Base-by-base conservation (phyloP, 164 flowering plant species). In the Aristolochia fimbriata region DNA sequence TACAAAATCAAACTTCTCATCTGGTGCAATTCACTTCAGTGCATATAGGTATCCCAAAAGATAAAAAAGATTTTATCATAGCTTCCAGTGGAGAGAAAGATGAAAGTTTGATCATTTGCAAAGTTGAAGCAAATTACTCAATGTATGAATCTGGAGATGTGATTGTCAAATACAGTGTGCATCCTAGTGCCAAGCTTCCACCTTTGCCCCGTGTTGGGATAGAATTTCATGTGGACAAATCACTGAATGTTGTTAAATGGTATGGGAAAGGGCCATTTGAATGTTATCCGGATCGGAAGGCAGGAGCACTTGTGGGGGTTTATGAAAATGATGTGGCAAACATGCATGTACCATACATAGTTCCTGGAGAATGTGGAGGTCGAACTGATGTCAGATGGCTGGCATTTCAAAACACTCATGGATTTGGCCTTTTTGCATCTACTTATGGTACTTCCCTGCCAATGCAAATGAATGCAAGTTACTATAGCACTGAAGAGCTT, bases 261-360 rank as follows among this genome's bases (percentile, higher is more conserved):
- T 93, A 84, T 59, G 99, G 99, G 16, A 81, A 76, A 70, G 99
- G 99, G 17, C 95, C 99, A 59, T 93, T 93, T 73, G 99, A 93
- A 74, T 93, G 97, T 70, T 93, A 93, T 70, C 97, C 99, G 10
- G 99, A 93, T 68, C 73, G 97, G 31, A 88, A 93, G 76, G 83
- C 80, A 59, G 87, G 87, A 66, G 97, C 99, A 9, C 92, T 85
- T 72, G 80, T 93, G 25, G 96, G 81, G 53, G 54, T 82, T 21
- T 83, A 90, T 70, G 80, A 88, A 76, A 65, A 71, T 62, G 81
- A 63, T 43, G 91, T 90, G 45, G 73, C 55, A 53, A 83, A 80
- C 59, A 64, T 93, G 96, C 96, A 90, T 71, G 96, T 87, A 49
- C 98, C 98, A 0, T 93, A 93, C 59, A 86, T 83, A 58, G 83